These are phyloP conservation scores for Magnusiomyces ingens DNA, from an alignment of 1,139 yeast genomes.

Conservation along the genomic window DNA sequence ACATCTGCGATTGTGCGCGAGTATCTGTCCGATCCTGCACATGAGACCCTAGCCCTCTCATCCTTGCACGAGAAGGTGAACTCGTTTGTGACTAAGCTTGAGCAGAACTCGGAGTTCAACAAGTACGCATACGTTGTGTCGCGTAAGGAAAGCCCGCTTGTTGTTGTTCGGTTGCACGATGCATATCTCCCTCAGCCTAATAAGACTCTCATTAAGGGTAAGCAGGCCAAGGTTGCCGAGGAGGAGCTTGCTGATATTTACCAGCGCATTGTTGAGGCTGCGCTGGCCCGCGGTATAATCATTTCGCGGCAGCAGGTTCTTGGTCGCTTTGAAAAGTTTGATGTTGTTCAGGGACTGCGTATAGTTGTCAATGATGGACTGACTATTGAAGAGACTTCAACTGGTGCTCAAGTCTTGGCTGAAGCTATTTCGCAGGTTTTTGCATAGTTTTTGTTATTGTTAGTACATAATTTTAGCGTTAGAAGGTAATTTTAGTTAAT, in stretches of 20 bases:
- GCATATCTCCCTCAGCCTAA: slow-evolving; percentile 34
- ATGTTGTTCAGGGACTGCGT: slow-evolving; percentile 62
- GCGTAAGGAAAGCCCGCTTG: slow-evolving; percentile 53
- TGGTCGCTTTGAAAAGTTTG: slow-evolving; percentile 68
- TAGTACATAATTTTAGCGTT: background rate
- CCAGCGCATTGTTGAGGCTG: slow-evolving; percentile 54
- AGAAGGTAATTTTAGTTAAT: background rate
- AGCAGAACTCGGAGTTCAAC: slow-evolving; percentile 22
- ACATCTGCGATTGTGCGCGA: slow-evolving; percentile 51
- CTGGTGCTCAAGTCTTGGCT: slow-evolving; percentile 10
- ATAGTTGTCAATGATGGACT: slow-evolving; percentile 54
- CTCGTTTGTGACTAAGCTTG: slow-evolving; percentile 36
- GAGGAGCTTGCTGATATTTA: slow-evolving; percentile 29
- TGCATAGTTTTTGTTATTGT: background rate
- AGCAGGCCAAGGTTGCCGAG: slow-evolving; percentile 36
- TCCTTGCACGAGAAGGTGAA: slow-evolving; percentile 35
- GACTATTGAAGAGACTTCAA: slow-evolving; percentile 41
- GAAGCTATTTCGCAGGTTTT: slow-evolving; percentile 11
- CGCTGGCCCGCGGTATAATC: slow-evolving; percentile 47
- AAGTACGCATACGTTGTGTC: slow-evolving; percentile 50
- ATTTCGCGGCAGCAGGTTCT: slow-evolving; percentile 65
- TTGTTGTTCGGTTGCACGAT: slow-evolving; percentile 45
- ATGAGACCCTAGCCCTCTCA: slow-evolving; percentile 31
- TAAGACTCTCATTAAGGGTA: background rate
- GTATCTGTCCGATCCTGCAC: slow-evolving; percentile 14